A percentile compares a stretch with the other conserved stretches of the same genome.
phyloP scores from a whole-genome alignment of 2,329 filamentous ascomycete species.

The Trichoderma lentiforme region DNA sequence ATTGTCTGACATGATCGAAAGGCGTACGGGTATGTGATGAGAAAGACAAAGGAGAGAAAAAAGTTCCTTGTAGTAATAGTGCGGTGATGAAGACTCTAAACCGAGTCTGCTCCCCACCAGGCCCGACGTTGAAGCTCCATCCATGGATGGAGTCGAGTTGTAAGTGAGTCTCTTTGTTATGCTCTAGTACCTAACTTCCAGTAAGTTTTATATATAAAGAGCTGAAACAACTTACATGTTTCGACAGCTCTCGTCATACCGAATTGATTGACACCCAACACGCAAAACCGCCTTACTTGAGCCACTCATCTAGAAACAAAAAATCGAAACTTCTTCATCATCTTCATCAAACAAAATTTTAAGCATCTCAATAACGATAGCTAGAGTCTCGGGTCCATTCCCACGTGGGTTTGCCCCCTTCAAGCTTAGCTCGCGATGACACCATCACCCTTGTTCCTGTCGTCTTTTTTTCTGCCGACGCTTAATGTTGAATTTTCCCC shows the following conservation, averaged over 20 bases:
- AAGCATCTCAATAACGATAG: constrained; percentile 7
- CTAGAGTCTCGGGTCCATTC: neutral
- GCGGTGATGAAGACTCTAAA: neutral
- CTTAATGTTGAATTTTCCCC: neutral
- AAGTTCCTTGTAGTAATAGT: neutral
- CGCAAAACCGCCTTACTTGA: neutral
- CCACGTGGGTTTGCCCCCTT: constrained; percentile 2
- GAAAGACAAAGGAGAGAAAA: neutral
- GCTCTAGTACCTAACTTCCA: neutral
- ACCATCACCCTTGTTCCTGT: constrained; percentile 11
- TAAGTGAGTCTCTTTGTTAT: neutral
- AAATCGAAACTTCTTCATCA: neutral
- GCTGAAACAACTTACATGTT: neutral
- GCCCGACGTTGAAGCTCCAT: neutral
- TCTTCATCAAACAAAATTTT: neutral
- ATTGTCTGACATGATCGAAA: neutral
- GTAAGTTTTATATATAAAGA: neutral
- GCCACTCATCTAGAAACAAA: neutral
- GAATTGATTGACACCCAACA: neutral
- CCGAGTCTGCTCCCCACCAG: neutral
- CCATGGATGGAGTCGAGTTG: neutral
- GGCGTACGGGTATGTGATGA: neutral
- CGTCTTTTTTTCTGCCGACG: constrained; percentile 3
- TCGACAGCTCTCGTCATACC: neutral
- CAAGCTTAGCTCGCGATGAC: constrained; percentile 6